These are phyloP conservation scores for Starmera amethionina DNA, from an alignment of 805 yeast genomes.

Conservation along the genomic window DNA sequence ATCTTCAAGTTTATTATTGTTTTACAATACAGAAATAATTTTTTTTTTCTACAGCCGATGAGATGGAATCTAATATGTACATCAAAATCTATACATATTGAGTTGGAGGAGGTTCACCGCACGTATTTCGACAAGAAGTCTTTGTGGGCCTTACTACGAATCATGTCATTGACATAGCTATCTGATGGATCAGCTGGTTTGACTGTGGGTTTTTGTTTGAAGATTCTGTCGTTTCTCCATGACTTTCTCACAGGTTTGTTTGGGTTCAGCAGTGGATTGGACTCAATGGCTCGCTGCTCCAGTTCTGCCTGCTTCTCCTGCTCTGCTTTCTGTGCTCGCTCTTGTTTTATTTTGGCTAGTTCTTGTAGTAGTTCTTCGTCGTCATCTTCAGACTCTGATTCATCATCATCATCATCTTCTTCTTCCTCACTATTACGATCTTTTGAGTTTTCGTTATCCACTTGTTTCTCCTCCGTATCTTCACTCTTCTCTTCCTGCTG, in stretches of 20 bases:
- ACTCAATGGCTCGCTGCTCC: slow-evolving; percentile 12
- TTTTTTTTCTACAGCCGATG: background rate
- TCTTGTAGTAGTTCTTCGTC: slow-evolving; percentile 35
- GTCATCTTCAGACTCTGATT: slow-evolving; percentile 30
- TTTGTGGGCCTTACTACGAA: slow-evolving; percentile 30
- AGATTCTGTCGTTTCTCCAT: slow-evolving; percentile 27
- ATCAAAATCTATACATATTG: background rate
- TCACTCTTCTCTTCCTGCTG: slow-evolving; percentile 2
- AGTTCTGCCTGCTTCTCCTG: slow-evolving; percentile 18
- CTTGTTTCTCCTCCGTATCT: slow-evolving; percentile 7
- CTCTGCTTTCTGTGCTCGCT: slow-evolving; percentile 19
- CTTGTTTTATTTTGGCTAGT: slow-evolving; percentile 27
- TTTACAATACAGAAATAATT: background rate
- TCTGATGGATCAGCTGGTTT: slow-evolving; percentile 1
- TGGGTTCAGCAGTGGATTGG: slow-evolving; percentile 18
- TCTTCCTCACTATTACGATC: slow-evolving; percentile 29
- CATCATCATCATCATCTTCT: slow-evolving; percentile 28
- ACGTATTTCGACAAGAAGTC: slow-evolving; percentile 22
- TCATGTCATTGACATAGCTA: slow-evolving; percentile 23
- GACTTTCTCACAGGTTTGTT: slow-evolving; percentile 10
- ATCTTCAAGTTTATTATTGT: background rate
- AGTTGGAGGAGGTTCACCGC: slow-evolving; percentile 1
- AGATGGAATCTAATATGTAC: background rate
- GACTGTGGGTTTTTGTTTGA: slow-evolving; percentile 11
- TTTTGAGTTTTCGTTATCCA: slow-evolving; percentile 17